Evolutionary conservation across 352 stramenopile species (phyloP).

Genomic region (Elongisporangium anandrum): DNA sequence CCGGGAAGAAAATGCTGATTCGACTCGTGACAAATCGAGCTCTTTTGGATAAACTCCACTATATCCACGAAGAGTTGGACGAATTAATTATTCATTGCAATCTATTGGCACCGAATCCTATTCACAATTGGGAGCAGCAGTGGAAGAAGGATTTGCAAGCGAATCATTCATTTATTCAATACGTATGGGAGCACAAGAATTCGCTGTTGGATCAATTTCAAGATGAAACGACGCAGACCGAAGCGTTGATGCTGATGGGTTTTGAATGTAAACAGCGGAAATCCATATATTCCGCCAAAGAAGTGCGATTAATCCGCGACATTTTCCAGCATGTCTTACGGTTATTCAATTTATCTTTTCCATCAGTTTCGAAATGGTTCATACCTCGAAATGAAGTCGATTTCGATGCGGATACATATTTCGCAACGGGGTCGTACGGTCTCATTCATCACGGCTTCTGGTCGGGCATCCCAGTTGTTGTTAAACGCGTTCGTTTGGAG

Average conservation of each 20-base stretch:
- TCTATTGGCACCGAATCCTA: background rate
- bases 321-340: conserved; percentile 9
- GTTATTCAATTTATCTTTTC: conserved; percentile 6
- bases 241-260: conserved; percentile 15
- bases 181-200: background rate
- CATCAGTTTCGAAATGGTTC: conserved; percentile 11
- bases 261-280: conserved; percentile 14
- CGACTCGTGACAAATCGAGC: background rate
- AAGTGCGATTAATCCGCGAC: conserved; percentile 11
- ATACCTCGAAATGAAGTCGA: conserved; percentile 18
- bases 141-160: background rate
- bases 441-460: conserved; percentile 17
- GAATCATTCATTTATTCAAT: background rate
- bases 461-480: conserved; percentile 18
- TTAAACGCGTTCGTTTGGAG: conserved; percentile 28
- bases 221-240: conserved; percentile 8
- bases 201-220: background rate
- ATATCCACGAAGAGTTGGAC: background rate
- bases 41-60: background rate
- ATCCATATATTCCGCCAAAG: conserved; percentile 10
- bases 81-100: background rate
- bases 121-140: background rate
- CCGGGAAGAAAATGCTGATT: background rate
- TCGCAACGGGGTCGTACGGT: conserved; percentile 11
- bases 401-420: background rate